These are phyloP conservation scores for Septoria petroselini DNA, from an alignment of 2,329 filamentous ascomycete genomes.

Conservation along the genomic window DNA sequence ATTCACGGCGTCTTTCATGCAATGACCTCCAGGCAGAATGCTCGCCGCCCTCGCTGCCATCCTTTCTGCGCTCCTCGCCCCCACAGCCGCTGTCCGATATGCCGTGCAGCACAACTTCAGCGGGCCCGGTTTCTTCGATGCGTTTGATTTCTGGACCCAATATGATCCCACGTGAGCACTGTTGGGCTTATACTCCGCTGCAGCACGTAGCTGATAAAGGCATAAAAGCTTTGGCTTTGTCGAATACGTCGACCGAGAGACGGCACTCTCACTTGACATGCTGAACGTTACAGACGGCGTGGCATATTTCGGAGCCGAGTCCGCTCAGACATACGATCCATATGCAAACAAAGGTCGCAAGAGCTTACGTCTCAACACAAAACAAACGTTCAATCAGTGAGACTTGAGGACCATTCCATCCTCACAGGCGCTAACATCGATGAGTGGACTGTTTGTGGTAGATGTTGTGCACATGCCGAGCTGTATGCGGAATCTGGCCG, in stretches of 20 bases:
- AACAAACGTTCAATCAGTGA: constrained; percentile 46
- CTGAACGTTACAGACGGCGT: constrained; percentile 22
- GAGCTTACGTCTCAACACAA: constrained; percentile 69
- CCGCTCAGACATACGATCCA: constrained; percentile 32
- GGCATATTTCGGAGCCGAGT: constrained; percentile 30
- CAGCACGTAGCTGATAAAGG: neutral
- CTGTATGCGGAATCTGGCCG: constrained; percentile 64
- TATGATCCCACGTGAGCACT: constrained; percentile 34
- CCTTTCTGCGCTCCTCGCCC: neutral
- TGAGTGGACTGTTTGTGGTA: constrained; percentile 65
- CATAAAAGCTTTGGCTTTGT: constrained; percentile 33
- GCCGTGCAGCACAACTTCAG: constrained; percentile 22
- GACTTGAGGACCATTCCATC: neutral
- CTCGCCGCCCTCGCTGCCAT: constrained; percentile 3
- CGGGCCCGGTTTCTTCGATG: constrained; percentile 35
- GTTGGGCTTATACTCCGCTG: neutral
- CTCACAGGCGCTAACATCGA: constrained; percentile 37
- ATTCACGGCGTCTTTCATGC: too few species aligned
- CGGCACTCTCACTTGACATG: constrained; percentile 32
- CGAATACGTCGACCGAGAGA: constrained; percentile 44
- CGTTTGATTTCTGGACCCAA: constrained; percentile 38
- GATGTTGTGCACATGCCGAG: constrained; percentile 72
- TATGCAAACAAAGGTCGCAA: constrained; percentile 54
- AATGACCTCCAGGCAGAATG: constrained; percentile 1
- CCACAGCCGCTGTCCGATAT: constrained; percentile 11